Conservation (phyloP, 257 asterid genomes). For the Gentiana dahurica region DNA sequence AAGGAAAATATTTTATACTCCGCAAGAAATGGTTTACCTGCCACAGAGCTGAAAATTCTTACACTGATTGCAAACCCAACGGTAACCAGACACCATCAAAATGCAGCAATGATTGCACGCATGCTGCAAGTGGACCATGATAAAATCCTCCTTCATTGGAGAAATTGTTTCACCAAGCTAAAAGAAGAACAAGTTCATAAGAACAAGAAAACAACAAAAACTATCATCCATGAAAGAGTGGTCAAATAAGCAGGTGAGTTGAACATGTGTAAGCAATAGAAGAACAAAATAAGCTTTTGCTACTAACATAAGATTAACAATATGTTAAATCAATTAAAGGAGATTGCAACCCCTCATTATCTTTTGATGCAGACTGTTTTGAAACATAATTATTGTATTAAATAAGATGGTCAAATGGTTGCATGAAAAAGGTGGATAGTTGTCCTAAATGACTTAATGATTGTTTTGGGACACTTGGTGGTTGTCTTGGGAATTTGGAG, state of each 20-base stretch:
- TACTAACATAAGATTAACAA: too few species aligned
- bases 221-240: not conserved
- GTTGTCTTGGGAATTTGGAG: too few species aligned
- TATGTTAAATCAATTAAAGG: too few species aligned
- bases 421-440: too few species aligned
- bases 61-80: conserved; percentile 88
- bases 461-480: too few species aligned
- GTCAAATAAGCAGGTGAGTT: not conserved
- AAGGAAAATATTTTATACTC: too few species aligned
- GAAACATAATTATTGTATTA: too few species aligned
- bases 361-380: too few species aligned
- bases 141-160: conserved; percentile 97
- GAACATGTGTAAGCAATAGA: not conserved
- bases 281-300: too few species aligned
- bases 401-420: too few species aligned
- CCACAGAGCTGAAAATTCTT: conserved; percentile 81
- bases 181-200: conserved; percentile 14
- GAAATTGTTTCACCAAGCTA: conserved; percentile 96
- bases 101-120: conserved; percentile 88
- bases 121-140: conserved; percentile 95
- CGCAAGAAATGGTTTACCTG: conserved; percentile 35
- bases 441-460: too few species aligned
- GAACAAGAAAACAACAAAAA: conserved; percentile 8
- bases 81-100: conserved; percentile 78
- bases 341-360: too few species aligned